phyloP scores from a whole-genome alignment of 2,329 filamentous ascomycete genomes.

The Laburnicola sp. region DNA sequence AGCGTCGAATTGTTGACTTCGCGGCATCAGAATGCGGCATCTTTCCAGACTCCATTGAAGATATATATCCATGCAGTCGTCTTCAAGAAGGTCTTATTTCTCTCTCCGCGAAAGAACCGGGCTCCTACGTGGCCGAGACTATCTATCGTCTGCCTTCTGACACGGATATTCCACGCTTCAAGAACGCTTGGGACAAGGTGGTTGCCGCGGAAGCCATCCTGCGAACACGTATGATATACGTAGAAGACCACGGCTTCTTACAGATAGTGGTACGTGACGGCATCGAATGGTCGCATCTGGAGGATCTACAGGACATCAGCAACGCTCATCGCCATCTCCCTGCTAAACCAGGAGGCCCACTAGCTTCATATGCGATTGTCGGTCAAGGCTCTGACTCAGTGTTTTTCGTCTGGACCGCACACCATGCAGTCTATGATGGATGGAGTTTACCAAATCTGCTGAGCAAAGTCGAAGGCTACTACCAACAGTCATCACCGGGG shows the following conservation, averaged over 20 bases:
- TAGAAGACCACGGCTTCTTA: slow-evolving; percentile 35
- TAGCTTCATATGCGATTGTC: slow-evolving; percentile 30
- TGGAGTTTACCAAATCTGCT: slow-evolving; percentile 36
- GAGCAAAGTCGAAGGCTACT: slow-evolving; percentile 31
- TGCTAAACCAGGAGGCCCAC: slow-evolving; percentile 29
- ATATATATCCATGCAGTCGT: slow-evolving; percentile 38
- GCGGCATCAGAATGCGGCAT: slow-evolving; percentile 35
- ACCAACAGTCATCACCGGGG: slow-evolving; percentile 13
- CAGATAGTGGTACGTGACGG: slow-evolving; percentile 36
- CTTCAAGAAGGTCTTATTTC: slow-evolving; percentile 39
- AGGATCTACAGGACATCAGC: slow-evolving; percentile 28
- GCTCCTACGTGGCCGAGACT: slow-evolving; percentile 42
- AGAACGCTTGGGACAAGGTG: slow-evolving; percentile 51
- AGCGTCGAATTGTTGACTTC: slow-evolving; percentile 26
- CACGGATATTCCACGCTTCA: slow-evolving; percentile 43
- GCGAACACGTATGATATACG: slow-evolving; percentile 49
- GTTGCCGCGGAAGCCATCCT: slow-evolving; percentile 51
- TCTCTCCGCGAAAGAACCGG: slow-evolving; percentile 36
- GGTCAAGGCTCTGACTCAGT: slow-evolving; percentile 20
- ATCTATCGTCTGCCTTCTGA: slow-evolving; percentile 44
- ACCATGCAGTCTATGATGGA: slow-evolving; percentile 45
- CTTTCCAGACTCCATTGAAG: slow-evolving; percentile 29
- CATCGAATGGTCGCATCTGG: slow-evolving; percentile 24
- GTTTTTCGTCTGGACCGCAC: slow-evolving; percentile 42
- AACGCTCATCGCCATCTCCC: slow-evolving; percentile 33